Evolutionary conservation across 2,329 filamentous ascomycete species (phyloP), one percentile per base, ranked within the genome.

Genomic region (Taxawa tesnikishii): DNA sequence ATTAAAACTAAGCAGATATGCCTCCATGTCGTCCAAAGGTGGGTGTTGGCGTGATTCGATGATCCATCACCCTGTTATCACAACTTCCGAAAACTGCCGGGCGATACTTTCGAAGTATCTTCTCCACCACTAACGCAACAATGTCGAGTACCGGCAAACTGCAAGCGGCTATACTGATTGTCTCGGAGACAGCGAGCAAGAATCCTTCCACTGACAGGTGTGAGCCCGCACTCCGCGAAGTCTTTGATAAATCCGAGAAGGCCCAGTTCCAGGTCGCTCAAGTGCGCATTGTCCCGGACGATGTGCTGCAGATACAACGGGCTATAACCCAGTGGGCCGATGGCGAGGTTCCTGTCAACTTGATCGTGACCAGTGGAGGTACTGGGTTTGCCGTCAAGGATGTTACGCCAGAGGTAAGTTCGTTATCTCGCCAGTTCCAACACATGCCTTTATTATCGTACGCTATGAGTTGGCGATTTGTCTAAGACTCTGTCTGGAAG

Each of bases 301-400:
- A 75, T 50, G 65, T 77, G 4, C 54, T 73, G 4, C 67, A 78
- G 13, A 94, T 98, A 35, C 83, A 93, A 49, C 66, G 66, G 11
- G 68, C 75, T 31, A 69, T 98, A 31, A 73, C 64, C 38, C 50
- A 62, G 8, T 94, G 83, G 83, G 66, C 81, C 0, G 85, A 94
- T 54, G 67, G 67, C 28, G 55, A 52, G 8, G 55, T 51, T 4
- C 28, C 47, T 7, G 54, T 78, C 30, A 88, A 94, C 55, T 59
- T 96, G 36, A 72, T 98, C 38, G 56, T 94, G 28, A 88, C 85
- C 0, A 94, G 84, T 5, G 90, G 90, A 14, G 90, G 90, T 2
- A 98, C 90, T 2, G 90, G 90, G 0, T 98, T 98, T 56, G 80
- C 90, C 6, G 65, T 75, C 8, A 73, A 79, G 34, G 90, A 98